Base-by-base conservation (phyloP, 2,329 filamentous ascomycete species). In the Catunica adiposa region DNA sequence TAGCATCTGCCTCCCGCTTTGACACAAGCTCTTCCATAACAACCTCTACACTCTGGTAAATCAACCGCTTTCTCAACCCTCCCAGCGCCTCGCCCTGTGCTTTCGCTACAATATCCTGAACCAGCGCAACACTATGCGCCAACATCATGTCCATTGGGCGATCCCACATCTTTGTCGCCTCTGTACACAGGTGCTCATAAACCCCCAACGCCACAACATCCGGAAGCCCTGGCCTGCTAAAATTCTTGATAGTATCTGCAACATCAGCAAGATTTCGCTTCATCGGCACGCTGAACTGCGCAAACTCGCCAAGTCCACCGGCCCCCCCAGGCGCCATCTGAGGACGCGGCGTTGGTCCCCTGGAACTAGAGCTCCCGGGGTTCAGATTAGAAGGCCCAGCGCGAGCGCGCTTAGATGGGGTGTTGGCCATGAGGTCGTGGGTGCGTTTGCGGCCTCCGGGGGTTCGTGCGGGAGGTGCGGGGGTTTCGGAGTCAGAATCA, bases 161-260 rank as follows among this genome's bases (percentile, higher is more conserved):
- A 1, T 71, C 63, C 83, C 83, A 86, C 1, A 77, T 74, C 6
- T 65, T 63, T 1, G 85, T 74, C 0, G 76, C 75, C n/a, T 76
- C 67, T 15, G 72, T 68, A 48, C 77, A 79, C 15, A 85, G 69
- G 0, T 71, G 70, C 26, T 80, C 74, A 22, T 82, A 79, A 0
- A 83, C 79, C 38, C 78, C 75, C 0, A 77, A 73, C 0, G 80
- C 75, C 0, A 79, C 75, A 0, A 80, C 71, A 5, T 76, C 74
- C 0, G 79, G 79, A 61, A 81, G 71, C 0, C 81, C 80, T 0
- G 78, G 74, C 17, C 71, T 71, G 25, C 74, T 76, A 11, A 77
- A 77, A 3, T 70, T 66, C 17, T 69, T 66, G 14, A 84, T 81
- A 9, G 80, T 73, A 0, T 70, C 65, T 0, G 75, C 72, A 1